Base-by-base conservation (phyloP, 2,329 filamentous ascomycete species). In the Ophiostoma montium region DNA sequence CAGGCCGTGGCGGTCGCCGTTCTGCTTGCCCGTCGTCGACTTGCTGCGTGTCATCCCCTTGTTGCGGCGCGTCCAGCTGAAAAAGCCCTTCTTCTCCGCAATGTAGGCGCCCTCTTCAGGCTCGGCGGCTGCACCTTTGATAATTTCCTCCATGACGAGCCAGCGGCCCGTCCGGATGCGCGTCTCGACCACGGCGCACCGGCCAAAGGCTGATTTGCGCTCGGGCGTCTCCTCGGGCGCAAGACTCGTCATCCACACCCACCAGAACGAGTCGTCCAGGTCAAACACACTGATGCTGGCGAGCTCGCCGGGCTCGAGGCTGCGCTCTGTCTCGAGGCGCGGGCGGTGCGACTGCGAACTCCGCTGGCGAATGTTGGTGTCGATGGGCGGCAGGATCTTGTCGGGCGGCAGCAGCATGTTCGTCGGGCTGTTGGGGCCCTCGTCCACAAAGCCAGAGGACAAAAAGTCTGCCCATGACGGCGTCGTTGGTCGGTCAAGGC, bases 391-490 rank as follows among this genome's bases (percentile, higher is more conserved):
- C 10, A 98, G 73, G 16, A 88, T 73, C 67, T 96, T 92, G 63
- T 95, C 89, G 0, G 88, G 88, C 0, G 90, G 89, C n/a, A 96
- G 70, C 23, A 95, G 69, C 44, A 94, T 67, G 46, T 84, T 84
- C 1, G 78, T 69, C 11, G 75, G 72, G 27, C 74, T 70, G 54
- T 72, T 72, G n/a, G 75, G 68, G n/a, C 73, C 75, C 52, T 82
- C 80, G 56, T 95, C 88, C 19, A 84, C 72, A 60, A 98, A 98
- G 1, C 92, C 92, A 38, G 88, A 87, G 1, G 88, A 95, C 51
- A 98, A 73, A 63, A 98, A 98, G 62, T 98, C 92, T 3, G 92
- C 92, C 92, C 92, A 98, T 0, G 92, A 96, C 1, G 92, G 92
- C 1, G 92, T 98, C 0, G 88, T 96, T 1, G 92, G 92, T 51